Percentiles rank a stretch among this genome's conserved stretches.
Conservation (phyloP, 352 stramenopile species). For the Phytophthora multivora region DNA sequence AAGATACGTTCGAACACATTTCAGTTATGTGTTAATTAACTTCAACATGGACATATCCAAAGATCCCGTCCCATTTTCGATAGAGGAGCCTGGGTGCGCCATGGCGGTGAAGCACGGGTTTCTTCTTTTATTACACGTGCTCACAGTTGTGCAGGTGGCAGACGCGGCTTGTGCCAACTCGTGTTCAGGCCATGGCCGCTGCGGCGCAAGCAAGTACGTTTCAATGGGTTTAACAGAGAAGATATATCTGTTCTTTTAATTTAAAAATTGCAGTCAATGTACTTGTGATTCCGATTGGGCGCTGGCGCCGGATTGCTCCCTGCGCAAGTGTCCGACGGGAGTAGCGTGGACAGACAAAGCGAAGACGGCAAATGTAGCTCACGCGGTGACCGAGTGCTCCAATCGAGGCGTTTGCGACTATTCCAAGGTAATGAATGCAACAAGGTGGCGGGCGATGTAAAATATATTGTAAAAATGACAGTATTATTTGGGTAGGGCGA, state of each 20-base stretch:
- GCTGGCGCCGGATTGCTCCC: slow-evolving; percentile 71
- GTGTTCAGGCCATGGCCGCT: slow-evolving; percentile 65
- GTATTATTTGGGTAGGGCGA: slow-evolving; percentile 40
- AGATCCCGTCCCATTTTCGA: slow-evolving; percentile 5
- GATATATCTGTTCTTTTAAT: background rate
- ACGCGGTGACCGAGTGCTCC: slow-evolving; percentile 64
- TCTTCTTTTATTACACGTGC: slow-evolving; percentile 5
- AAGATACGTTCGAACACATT: slow-evolving; percentile 5
- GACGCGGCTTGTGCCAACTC: slow-evolving; percentile 60
- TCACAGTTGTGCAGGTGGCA: slow-evolving; percentile 1
- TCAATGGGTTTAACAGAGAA: too few relatives aligned
- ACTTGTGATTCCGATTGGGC: slow-evolving; percentile 70
- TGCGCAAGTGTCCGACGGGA: slow-evolving; percentile 68
- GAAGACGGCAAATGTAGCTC: slow-evolving; percentile 51
- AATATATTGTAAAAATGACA: background rate
- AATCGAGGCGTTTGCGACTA: slow-evolving; percentile 72
- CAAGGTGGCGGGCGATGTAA: background rate
- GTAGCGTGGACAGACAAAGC: slow-evolving; percentile 85
- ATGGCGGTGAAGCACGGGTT: background rate
- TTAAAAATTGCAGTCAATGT: slow-evolving; percentile 46
- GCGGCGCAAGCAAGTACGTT: slow-evolving; percentile 51
- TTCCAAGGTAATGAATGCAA: slow-evolving; percentile 33
- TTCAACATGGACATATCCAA: slow-evolving; percentile 11
- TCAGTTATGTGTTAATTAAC: background rate
- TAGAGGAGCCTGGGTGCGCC: background rate